phyloP scores from a whole-genome alignment of 306 rosid genomes.

The Prunus armeniaca region DNA sequence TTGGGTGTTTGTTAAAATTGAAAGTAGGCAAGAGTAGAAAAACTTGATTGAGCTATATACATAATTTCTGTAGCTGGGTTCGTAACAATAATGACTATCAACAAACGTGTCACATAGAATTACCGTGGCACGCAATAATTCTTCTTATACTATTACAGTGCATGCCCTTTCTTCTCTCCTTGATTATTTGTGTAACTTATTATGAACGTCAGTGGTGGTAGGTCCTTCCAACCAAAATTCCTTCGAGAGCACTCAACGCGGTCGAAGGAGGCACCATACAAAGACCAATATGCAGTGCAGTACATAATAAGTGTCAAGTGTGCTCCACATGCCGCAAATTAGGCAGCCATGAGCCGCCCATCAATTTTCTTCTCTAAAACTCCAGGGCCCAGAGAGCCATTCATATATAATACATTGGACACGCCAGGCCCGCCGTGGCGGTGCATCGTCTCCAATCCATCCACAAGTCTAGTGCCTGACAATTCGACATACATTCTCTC shows the following conservation, averaged over 20 bases:
- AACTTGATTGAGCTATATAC: no score
- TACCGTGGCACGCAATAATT: no score
- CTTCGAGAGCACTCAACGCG: neutral
- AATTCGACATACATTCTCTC: neutral
- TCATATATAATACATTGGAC: neutral
- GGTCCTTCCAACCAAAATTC: neutral
- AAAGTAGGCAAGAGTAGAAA: no score
- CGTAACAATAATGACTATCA: no score
- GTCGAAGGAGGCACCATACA: neutral
- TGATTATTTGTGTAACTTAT: neutral
- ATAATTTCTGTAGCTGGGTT: no score
- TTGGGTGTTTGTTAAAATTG: no score
- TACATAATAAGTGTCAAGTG: neutral
- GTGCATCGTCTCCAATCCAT: conserved; percentile 3
- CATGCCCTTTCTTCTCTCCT: neutral
- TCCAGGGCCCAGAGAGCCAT: neutral
- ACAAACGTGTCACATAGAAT: no score
- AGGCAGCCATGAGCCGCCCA: neutral
- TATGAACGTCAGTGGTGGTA: neutral
- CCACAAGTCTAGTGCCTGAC: neutral
- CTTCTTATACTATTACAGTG: neutral
- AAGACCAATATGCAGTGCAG: neutral
- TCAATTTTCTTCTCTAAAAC: neutral
- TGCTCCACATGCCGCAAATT: neutral
- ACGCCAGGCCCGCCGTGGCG: neutral